Conservation (phyloP, 1,284 basidiomycete genomes). For the Jaminaea rosea region DNA sequence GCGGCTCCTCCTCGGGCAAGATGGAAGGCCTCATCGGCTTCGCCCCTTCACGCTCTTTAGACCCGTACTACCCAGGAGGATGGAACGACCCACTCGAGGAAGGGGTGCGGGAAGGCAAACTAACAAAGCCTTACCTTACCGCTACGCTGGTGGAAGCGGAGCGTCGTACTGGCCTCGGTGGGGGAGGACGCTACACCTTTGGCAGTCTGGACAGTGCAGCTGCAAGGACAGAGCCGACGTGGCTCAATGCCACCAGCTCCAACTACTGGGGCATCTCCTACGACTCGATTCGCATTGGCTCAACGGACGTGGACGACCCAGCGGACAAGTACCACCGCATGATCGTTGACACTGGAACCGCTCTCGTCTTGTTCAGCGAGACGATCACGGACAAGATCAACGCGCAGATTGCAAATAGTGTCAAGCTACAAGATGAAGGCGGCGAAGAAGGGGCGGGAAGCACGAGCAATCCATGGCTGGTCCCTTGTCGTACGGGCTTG, state of each 20-base stretch:
- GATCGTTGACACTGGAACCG: constrained; percentile 31
- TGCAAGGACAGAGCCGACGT: not conserved
- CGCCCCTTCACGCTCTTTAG: constrained; percentile 12
- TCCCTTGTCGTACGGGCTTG: constrained; percentile 30
- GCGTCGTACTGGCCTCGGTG: constrained; percentile 25
- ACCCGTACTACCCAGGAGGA: constrained; percentile 12
- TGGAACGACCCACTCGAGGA: constrained; percentile 29
- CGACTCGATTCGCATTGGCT: not conserved
- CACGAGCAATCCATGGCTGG: constrained; percentile 20
- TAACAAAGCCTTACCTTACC: constrained; percentile 25
- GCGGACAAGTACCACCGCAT: constrained; percentile 7
- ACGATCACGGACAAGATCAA: constrained; percentile 19
- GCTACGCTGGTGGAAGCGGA: constrained; percentile 27
- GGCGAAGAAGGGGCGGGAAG: not conserved
- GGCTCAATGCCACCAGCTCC: not conserved
- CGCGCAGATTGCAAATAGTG: constrained; percentile 14
- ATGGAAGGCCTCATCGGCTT: constrained; percentile 35
- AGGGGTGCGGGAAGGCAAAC: not conserved
- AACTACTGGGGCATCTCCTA: not conserved
- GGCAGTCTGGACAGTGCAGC: constrained; percentile 23
- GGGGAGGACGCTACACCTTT: constrained; percentile 30
- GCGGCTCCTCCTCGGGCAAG: constrained; percentile 17
- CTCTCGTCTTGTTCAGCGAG: constrained; percentile 20
- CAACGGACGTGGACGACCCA: not conserved
- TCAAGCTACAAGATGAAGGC: not conserved